A percentile compares a stretch with the other conserved stretches of the same genome.
Conservation (phyloP, 2,329 filamentous ascomycete genomes). For the Gnomoniopsis smithogilvyi region DNA sequence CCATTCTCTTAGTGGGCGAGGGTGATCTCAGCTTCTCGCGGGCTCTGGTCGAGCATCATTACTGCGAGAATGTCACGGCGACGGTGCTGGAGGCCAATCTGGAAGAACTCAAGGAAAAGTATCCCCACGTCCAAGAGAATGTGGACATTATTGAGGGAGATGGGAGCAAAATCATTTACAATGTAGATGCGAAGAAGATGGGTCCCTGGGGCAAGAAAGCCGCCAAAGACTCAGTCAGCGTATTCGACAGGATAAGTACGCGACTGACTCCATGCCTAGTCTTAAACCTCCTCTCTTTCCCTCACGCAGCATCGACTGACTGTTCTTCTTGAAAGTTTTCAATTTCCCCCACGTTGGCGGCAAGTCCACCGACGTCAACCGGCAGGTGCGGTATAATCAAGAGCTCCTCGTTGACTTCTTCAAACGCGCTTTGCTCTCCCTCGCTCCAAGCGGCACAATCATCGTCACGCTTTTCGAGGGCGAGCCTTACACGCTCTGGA, state of each 20-base stretch:
- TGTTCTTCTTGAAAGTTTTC: conserved; percentile 52
- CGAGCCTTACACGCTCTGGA: conserved; percentile 95
- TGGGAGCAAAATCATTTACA: conserved; percentile 50
- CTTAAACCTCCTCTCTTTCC: not conserved
- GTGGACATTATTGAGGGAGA: conserved; percentile 49
- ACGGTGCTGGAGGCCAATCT: conserved; percentile 62
- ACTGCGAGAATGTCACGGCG: conserved; percentile 63
- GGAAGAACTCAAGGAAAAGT: conserved; percentile 64
- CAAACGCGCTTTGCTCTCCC: conserved; percentile 45
- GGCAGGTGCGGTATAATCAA: conserved; percentile 91
- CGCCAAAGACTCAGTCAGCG: conserved; percentile 26
- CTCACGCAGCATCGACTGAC: not conserved
- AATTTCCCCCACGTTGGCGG: conserved; percentile 98
- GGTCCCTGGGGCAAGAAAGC: conserved; percentile 43
- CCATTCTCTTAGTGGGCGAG: conserved; percentile 75
- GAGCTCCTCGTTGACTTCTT: conserved; percentile 71
- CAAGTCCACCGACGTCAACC: conserved; percentile 86
- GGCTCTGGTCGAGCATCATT: conserved; percentile 63
- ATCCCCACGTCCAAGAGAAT: conserved; percentile 65
- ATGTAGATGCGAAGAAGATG: conserved; percentile 66
- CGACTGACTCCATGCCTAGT: not conserved
- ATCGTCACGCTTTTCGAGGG: conserved; percentile 89
- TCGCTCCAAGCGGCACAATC: conserved; percentile 59
- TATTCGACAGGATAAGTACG: conserved; percentile 66
- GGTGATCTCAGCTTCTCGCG: conserved; percentile 77